These are phyloP conservation scores for Barbarea vulgaris DNA, from an alignment of 345 rosid species.

Conservation along the genomic window DNA sequence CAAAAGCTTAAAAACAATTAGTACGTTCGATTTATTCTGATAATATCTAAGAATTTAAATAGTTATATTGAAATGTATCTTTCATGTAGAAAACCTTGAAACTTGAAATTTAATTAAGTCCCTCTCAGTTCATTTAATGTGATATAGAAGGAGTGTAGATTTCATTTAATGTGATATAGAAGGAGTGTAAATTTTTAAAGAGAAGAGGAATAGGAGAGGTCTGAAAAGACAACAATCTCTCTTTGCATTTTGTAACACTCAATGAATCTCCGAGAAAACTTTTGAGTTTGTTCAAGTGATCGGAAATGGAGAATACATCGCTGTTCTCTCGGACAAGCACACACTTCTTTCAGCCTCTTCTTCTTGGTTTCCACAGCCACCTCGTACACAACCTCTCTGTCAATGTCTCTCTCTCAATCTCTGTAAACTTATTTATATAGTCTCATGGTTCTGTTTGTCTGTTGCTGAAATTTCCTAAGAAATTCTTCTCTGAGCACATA, in stretches of 20 bases:
- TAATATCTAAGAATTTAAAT: too few relatives aligned
- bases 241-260: neutral
- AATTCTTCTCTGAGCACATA: conserved; percentile 18
- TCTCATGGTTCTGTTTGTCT: neutral
- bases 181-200: neutral
- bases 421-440: neutral
- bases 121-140: neutral
- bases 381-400: conserved; percentile 4
- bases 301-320: conserved; percentile 7
- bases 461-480: conserved; percentile 13
- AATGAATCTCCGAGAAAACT: neutral
- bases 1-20: too few relatives aligned
- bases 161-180: too few relatives aligned
- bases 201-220: neutral
- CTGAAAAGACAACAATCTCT: neutral
- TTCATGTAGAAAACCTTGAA: neutral
- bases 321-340: neutral
- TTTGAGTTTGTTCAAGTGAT: neutral
- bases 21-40: too few relatives aligned
- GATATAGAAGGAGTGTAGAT: neutral
- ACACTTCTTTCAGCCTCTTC: conserved; percentile 25
- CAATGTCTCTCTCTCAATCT: neutral
- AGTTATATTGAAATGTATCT: neutral
- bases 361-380: neutral
- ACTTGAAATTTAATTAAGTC: neutral